Base-by-base conservation (phyloP, 2,329 filamentous ascomycete genomes). In the Nectriaceae sp. region DNA sequence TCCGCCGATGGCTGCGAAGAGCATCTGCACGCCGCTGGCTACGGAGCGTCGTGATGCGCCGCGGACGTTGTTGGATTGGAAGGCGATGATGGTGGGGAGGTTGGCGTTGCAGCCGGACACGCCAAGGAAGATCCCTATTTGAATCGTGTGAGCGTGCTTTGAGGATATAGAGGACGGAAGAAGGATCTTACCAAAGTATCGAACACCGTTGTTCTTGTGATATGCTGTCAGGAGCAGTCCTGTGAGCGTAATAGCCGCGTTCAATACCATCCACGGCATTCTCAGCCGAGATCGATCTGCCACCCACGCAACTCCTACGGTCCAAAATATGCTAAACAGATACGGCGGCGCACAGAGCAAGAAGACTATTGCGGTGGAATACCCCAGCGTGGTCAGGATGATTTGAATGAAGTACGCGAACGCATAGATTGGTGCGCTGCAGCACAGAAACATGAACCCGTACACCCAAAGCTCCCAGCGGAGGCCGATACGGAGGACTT, bases 331-430 rank as follows among this genome's bases (percentile, higher is more conserved):
- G 21, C 57, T 61, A 37, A 66, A 63, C 4, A 70, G 45, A 38
- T 66, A 67, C 2, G 70, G 69, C 6, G 68, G 69, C 1, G 70
- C 68, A 24, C 63, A 69, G 11, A 72, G 63, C 4, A 70, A 53
- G 42, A 68, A 67, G 1, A 63, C 58, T 3, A 56, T 40, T 15
- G 62, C 65, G 1, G 59, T 61, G 3, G 46, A 44, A 42, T 60
- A 62, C 5, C 59, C 59, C 31, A 68, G 55, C 0, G 44, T 47
- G 21, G 53, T 55, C 3, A 86, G 73, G 54, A 86, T 85, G 57
- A 84, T 77, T 3, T 82, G 82, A 3, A 84, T 68, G 67, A 85
- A 85, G 62, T 82, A 85, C 2, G 80, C 78, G 20, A 85, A 74
- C 0, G 81, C 77, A 57, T 85, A 85, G 1, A 75, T 75, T n/a